Conservation (phyloP, 2,329 filamentous ascomycete species). For the Penicillium italicum region DNA sequence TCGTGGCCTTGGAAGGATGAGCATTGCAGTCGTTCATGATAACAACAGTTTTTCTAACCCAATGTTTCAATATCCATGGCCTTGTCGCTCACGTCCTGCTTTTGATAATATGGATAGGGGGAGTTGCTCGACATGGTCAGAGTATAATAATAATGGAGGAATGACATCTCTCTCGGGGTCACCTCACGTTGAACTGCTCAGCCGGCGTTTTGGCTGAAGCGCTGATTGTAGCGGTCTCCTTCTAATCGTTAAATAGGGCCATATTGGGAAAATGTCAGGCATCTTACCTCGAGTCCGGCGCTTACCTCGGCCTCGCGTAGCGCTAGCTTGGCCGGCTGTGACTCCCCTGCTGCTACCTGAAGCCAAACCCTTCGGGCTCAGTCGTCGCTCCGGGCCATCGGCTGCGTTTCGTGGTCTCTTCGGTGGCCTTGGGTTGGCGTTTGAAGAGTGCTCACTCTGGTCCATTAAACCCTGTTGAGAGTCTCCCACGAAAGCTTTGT, state of each 20-base stretch:
- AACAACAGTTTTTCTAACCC: neutral
- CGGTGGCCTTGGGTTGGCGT: neutral
- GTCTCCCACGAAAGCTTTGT: neutral
- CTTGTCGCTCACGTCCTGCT: neutral
- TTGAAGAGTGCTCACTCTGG: neutral
- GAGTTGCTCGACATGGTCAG: neutral
- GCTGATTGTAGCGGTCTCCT: slow-evolving; percentile 34
- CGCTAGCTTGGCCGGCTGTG: slow-evolving; percentile 4
- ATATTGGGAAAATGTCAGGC: neutral
- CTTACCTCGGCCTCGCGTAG: slow-evolving; percentile 14
- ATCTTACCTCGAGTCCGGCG: slow-evolving; percentile 31
- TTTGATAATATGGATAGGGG: neutral
- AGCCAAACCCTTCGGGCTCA: slow-evolving; percentile 29
- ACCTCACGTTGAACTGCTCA: neutral
- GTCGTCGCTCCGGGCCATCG: slow-evolving; percentile 26
- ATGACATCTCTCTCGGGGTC: neutral
- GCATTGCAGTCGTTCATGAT: too few species aligned
- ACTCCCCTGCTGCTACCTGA: slow-evolving; percentile 27
- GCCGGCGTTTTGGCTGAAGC: slow-evolving; percentile 24
- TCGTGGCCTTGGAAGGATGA: too few species aligned
- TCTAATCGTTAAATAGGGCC: slow-evolving; percentile 10
- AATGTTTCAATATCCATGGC: neutral
- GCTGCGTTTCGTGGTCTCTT: slow-evolving; percentile 17
- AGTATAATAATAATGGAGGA: neutral
- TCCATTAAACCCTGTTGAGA: neutral